phyloP scores from a whole-genome alignment of 2,329 filamentous ascomycete species.

The Fusarium sp. region DNA sequence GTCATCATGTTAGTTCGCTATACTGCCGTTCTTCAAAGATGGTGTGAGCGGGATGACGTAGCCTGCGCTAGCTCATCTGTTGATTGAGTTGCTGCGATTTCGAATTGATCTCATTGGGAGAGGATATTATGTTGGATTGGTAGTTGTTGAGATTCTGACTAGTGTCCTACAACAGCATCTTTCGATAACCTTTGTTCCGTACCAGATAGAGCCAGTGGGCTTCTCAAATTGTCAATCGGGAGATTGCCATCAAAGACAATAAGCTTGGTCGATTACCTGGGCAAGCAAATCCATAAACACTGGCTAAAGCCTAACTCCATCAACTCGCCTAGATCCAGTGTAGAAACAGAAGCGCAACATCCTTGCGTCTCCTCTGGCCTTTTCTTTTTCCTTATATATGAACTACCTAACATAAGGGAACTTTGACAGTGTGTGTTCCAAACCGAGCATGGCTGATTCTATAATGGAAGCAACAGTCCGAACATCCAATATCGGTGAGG shows the following conservation, averaged over 20 bases:
- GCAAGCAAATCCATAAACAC: not conserved
- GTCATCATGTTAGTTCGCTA: not conserved
- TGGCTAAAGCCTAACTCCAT: not conserved
- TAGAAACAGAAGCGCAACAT: not conserved
- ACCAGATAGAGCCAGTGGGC: not conserved
- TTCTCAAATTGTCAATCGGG: not conserved
- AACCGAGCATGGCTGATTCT: not conserved
- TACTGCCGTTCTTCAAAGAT: not conserved
- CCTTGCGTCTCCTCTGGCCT: not conserved
- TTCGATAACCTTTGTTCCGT: not conserved
- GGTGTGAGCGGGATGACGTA: constrained; percentile 30
- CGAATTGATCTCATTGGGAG: not conserved
- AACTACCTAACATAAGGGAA: not conserved
- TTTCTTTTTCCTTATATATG: not conserved
- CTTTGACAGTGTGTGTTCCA: not conserved
- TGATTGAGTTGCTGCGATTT: not conserved
- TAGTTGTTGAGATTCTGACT: not conserved
- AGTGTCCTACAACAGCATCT: not conserved
- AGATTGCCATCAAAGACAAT: not conserved
- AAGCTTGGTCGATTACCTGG: not conserved
- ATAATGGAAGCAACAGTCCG: not conserved
- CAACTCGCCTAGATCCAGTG: not conserved
- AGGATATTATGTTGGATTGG: not conserved
- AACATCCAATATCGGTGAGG: not conserved
- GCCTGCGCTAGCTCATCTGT: constrained; percentile 12